Evolutionary conservation across 2,329 filamentous ascomycete species (phyloP).

Genomic region (Verticillium tricorpus): DNA sequence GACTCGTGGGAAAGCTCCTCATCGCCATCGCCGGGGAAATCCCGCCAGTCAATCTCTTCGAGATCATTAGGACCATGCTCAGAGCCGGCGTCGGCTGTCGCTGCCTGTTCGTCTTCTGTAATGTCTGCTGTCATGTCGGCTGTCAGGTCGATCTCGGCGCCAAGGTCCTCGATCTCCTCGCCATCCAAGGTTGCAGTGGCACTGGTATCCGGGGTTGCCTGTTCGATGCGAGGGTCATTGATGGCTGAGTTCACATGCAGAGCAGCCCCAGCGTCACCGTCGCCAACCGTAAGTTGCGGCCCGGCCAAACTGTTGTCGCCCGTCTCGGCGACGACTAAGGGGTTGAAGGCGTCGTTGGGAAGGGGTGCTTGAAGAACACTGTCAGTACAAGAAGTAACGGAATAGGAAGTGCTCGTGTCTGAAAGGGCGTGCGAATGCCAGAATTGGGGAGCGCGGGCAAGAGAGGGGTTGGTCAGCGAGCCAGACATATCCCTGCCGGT

Average conservation of each 20-base stretch:
- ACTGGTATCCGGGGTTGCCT: slow-evolving; percentile 17
- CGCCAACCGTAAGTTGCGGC: slow-evolving; percentile 2
- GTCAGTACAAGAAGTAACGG: slow-evolving; percentile 19
- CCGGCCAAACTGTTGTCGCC: not conserved
- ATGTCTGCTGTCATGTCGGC: not conserved
- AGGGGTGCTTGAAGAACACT: slow-evolving; percentile 15
- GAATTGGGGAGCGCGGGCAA: not conserved
- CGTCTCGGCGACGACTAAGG: slow-evolving; percentile 18
- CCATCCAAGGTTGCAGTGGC: slow-evolving; percentile 27
- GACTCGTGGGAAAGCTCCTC: slow-evolving; percentile 6
- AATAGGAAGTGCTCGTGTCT: slow-evolving; percentile 12
- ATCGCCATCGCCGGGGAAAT: slow-evolving; percentile 15
- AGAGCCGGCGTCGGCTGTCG: not conserved
- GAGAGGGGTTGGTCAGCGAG: not conserved
- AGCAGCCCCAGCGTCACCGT: not conserved
- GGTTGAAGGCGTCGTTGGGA: slow-evolving; percentile 16
- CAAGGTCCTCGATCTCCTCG: slow-evolving; percentile 24
- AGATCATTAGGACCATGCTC: slow-evolving; percentile 4
- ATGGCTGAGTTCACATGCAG: not conserved
- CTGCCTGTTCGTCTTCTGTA: not conserved
- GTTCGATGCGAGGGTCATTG: slow-evolving; percentile 3
- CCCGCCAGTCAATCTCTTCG: slow-evolving; percentile 21
- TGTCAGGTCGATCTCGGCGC: slow-evolving; percentile 10
- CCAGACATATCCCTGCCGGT: not conserved
- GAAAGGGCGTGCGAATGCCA: slow-evolving; percentile 6